Evolutionary conservation across 805 yeast genomes (phyloP).

Genomic region (Starmerella riodocensis): DNA sequence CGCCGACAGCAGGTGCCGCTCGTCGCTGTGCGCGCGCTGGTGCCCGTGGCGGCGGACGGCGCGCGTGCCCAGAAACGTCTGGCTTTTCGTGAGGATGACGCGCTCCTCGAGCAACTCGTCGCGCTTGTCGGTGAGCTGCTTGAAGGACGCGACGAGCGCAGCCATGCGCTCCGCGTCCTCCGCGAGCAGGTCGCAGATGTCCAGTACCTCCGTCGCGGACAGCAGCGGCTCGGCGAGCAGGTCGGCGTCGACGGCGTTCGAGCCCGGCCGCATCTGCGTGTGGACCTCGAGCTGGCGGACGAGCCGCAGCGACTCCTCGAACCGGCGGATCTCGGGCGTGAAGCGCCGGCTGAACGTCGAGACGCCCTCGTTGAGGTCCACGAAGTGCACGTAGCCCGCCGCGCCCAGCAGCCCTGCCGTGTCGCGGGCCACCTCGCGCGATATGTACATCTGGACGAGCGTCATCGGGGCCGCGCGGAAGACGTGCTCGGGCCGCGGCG

Average conservation of each 20-base stretch:
- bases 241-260: slow-evolving; percentile 2
- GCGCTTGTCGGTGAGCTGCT: slow-evolving; percentile 46
- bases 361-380: slow-evolving; percentile 70
- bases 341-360: slow-evolving; percentile 78
- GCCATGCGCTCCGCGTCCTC: slow-evolving; percentile 56
- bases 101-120: slow-evolving; percentile 58
- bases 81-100: slow-evolving; percentile 40
- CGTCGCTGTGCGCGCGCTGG: too few relatives aligned
- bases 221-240: slow-evolving; percentile 15
- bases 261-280: not conserved
- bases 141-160: slow-evolving; percentile 56
- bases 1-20: slow-evolving; percentile 27
- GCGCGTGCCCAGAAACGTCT: slow-evolving; percentile 28
- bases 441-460: slow-evolving; percentile 76
- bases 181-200: slow-evolving; percentile 46
- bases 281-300: slow-evolving; percentile 13
- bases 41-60: too few relatives aligned
- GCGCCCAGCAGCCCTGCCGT: slow-evolving; percentile 72
- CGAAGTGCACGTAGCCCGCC: slow-evolving; percentile 68
- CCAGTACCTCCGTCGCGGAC: slow-evolving; percentile 53
- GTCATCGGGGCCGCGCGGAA: slow-evolving; percentile 92
- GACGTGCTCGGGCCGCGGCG: slow-evolving; percentile 14
- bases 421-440: slow-evolving; percentile 78
- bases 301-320: slow-evolving; percentile 55
- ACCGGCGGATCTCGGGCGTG: slow-evolving; percentile 69